Evolutionary conservation across 1,139 yeast genomes (phyloP), one percentile per base, ranked within the genome.

Genomic region (Magnusiomyces magnusii): DNA sequence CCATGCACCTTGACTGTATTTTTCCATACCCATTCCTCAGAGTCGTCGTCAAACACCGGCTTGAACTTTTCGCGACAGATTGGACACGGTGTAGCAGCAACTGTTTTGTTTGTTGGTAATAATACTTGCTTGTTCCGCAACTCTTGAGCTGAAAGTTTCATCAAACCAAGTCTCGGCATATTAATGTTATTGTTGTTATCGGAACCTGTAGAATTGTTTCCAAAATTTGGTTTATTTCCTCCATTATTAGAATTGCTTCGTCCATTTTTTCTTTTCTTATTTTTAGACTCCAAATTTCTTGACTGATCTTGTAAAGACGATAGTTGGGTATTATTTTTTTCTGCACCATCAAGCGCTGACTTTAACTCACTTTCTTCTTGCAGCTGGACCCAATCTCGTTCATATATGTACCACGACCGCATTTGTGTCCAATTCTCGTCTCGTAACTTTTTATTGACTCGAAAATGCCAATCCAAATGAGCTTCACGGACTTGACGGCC

Each of bases 21-120:
- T 65, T 78, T 81, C 97, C 97, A 93, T 50, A 92, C 84, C 99
- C 99, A 95, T 70, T 92, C 97, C 52, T 97, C 98, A 3, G 84
- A 76, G 58, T 87, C 92, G 19, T 91, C 97, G 69, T 88, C 88
- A 78, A 90, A 93, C 9, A 84, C 83, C 5, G 95, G 92, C 63
- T 81, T 80, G 58, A 91, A 81, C 55, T 78, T 81, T 67, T 95
- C 99, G 66, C 87, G 85, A 75, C 99, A 95, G 49, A 93, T 84
- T 10, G 90, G 86, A 74, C 99, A 95, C 57, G 83, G 80, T 61
- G 84, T 80, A 58, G 81, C 83, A 81, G 87, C 86, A 65, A 84
- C 83, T 24, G 79, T 79, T 42, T 84, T 84, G 57, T 82, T 82
- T 10, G 83, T 77, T 0, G 97, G 96, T n/a, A 90, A 91, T 19